Percentiles rank a stretch among this genome's conserved stretches.
Evolutionary conservation across 2,329 filamentous ascomycete genomes (phyloP).

Genomic region (Fusarium albidum): DNA sequence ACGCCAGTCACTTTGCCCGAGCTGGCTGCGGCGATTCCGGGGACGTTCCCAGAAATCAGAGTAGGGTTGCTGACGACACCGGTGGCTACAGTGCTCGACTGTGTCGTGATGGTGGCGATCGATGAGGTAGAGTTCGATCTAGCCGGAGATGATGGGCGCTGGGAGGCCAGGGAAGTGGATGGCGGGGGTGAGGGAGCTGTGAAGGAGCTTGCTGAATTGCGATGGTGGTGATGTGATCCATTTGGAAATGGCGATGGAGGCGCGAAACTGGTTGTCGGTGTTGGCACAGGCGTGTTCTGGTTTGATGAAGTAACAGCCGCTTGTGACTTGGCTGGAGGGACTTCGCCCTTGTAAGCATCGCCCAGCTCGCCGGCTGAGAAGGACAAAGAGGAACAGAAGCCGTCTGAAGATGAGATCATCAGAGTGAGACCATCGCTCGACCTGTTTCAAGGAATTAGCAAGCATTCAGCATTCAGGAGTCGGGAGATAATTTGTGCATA

Average conservation of each 20-base stretch:
- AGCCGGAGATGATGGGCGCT: constrained; percentile 79
- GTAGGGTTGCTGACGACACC: constrained; percentile 78
- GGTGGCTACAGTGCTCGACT: constrained; percentile 56
- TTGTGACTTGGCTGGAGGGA: constrained; percentile 58
- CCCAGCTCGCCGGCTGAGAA: constrained; percentile 88
- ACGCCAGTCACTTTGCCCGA: constrained; percentile 70
- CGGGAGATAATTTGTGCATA: constrained; percentile 59
- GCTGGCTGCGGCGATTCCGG: constrained; percentile 77
- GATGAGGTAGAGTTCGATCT: constrained; percentile 89
- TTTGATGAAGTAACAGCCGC: constrained; percentile 58
- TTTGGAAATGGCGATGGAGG: constrained; percentile 66
- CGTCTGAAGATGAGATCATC: constrained; percentile 96
- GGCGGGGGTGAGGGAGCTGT: constrained; percentile 64
- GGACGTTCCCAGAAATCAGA: constrained; percentile 79
- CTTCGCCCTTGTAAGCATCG: constrained; percentile 76
- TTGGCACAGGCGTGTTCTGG: constrained; percentile 75
- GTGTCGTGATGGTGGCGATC: constrained; percentile 77
- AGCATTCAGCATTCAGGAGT: constrained; percentile 4
- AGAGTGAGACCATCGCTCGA: constrained; percentile 65
- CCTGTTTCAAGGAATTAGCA: constrained; percentile 48
- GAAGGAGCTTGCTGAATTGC: constrained; percentile 65
- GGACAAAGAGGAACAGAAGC: constrained; percentile 92
- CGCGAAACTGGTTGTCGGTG: constrained; percentile 70
- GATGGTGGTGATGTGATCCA: constrained; percentile 61
- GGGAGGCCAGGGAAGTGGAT: constrained; percentile 65